Evolutionary conservation across 2,329 filamentous ascomycete species (phyloP), one percentile per base, ranked within the genome.

Genomic region (Claviceps spartinae): DNA sequence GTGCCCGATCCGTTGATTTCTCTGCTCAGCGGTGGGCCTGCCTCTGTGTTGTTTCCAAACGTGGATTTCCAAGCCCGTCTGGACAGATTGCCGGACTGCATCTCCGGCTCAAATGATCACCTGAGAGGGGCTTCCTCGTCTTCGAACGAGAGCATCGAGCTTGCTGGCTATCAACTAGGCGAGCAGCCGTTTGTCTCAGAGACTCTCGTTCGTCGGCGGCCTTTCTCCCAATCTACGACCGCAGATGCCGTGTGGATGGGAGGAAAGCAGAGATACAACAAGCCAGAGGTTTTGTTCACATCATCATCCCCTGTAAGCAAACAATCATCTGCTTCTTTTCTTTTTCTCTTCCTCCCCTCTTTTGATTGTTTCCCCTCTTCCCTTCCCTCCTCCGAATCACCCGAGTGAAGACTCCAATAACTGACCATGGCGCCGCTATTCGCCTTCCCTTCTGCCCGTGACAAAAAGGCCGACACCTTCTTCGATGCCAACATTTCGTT

Each of bases 51-150:
- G 24, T 41, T 44, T 8, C 40, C 52, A 26, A 41, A 48, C 34
- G 11, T 34, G 13, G 48, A 53, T 14, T 45, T 53, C 22, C 44
- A 40, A n/a, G 40, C 38, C 22, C 52, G 48, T 24, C 52, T 53
- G 5, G 44, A 44, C 40, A 44, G 44, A 40, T 9, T 53, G 40
- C 48, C 50, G 22, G 30, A 36, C 7, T 53, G 48, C 26, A 48
- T 51, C 22, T 22, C 48, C 4, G 38, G 48, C 3, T 20, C 48
- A 9, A 34, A 42, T 16, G 45, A 8, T 18, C 16, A 44, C 5
- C 7, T 5, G 22, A 36, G n/a, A 8, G 24, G 41, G 7, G n/a
- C 22, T 16, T n/a, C 20, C 9, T 44, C 40, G 20, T 18, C 9
- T 13, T 30, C 30, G 5, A 14, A 13, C 8, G 40, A 16, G 2